phyloP scores from a whole-genome alignment of 371 early-diverging fungal genomes.

The Phascolomyces articulosus region DNA sequence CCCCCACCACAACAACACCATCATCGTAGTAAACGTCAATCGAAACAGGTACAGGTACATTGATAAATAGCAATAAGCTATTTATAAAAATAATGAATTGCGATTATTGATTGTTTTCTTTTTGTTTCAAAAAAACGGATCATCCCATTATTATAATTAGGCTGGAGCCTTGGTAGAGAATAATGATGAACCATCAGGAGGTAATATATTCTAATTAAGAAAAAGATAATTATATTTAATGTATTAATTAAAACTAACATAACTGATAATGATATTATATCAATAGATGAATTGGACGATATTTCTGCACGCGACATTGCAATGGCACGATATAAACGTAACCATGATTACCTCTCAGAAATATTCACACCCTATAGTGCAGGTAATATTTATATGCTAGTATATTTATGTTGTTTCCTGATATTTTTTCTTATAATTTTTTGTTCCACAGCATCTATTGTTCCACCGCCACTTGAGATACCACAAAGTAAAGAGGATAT shows the following conservation, averaged over 20 bases:
- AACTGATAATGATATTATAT: not conserved
- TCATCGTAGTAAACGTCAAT: slow-evolving; percentile 12
- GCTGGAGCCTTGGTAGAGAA: slow-evolving; percentile 12
- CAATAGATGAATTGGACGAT: slow-evolving; percentile 73
- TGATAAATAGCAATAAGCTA: no score
- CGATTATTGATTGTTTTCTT: no score
- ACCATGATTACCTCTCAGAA: slow-evolving; percentile 78
- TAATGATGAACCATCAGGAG: slow-evolving; percentile 28
- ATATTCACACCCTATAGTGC: slow-evolving; percentile 76
- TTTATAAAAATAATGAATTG: no score
- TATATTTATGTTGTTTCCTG: no score
- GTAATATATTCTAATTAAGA: slow-evolving; percentile 9
- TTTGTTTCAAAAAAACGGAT: no score
- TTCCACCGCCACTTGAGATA: slow-evolving; percentile 40
- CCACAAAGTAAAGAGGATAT: slow-evolving; percentile 44
- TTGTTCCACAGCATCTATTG: slow-evolving; percentile 36
- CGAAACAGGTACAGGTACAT: slow-evolving; percentile 17
- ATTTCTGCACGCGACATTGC: slow-evolving; percentile 70
- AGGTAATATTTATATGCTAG: slow-evolving; percentile 31
- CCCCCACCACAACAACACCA: no score
- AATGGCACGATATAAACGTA: slow-evolving; percentile 81
- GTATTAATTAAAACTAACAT: not conserved
- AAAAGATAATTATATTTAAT: not conserved
- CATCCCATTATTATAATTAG: not conserved
- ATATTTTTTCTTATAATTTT: not conserved